phyloP scores from a whole-genome alignment of 2,329 filamentous ascomycete species.

The Bipolaris gigantea region DNA sequence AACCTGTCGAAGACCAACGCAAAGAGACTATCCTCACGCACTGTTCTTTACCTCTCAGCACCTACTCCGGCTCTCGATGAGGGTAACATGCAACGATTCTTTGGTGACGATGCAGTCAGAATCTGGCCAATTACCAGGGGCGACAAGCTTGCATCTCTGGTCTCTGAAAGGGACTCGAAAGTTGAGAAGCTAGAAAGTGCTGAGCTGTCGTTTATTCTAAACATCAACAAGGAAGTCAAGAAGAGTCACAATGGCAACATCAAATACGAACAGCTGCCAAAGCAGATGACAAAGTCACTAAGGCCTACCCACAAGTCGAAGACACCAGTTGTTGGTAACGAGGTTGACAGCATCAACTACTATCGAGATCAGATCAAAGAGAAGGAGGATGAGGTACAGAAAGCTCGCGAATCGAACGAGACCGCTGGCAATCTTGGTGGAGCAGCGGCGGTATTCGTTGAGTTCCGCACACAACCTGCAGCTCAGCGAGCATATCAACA shows the following conservation, averaged over 20 bases:
- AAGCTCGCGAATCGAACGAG: constrained; percentile 68
- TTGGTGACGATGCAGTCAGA: constrained; percentile 76
- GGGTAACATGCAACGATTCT: constrained; percentile 74
- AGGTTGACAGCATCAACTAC: constrained; percentile 95
- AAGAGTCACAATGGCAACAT: constrained; percentile 54
- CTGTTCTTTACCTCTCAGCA: constrained; percentile 85
- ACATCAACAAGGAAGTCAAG: constrained; percentile 73
- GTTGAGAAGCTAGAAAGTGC: constrained; percentile 83
- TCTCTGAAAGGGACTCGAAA: constrained; percentile 77
- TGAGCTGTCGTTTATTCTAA: constrained; percentile 81
- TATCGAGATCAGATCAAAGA: constrained; percentile 75
- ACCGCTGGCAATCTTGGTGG: constrained; percentile 59
- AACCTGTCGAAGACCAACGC: constrained; percentile 82
- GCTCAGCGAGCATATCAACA: constrained; percentile 83
- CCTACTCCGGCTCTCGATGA: constrained; percentile 77
- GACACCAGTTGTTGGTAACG: constrained; percentile 68
- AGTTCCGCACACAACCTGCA: constrained; percentile 79
- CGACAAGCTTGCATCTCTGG: constrained; percentile 75
- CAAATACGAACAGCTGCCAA: constrained; percentile 54
- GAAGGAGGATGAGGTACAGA: constrained; percentile 71
- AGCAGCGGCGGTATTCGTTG: constrained; percentile 82
- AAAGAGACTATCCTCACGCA: constrained; percentile 83
- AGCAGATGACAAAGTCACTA: constrained; percentile 66
- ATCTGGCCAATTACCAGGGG: constrained; percentile 83
- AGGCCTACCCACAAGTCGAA: constrained; percentile 44